Evolutionary conservation across 352 stramenopile species (phyloP), one percentile per base, ranked within the genome.

Genomic region (Globisporangium parvum): DNA sequence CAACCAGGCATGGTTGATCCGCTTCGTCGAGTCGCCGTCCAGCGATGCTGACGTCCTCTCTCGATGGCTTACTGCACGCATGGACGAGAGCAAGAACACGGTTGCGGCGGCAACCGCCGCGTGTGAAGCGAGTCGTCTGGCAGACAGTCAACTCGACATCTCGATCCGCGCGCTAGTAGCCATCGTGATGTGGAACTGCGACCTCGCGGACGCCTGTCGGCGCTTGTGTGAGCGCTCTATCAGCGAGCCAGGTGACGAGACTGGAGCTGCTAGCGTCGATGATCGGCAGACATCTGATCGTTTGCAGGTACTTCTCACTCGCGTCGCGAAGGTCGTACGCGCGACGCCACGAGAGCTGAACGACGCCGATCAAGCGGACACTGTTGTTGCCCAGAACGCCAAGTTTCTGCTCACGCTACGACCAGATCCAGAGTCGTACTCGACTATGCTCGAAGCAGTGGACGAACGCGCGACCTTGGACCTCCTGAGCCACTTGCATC

Each of bases 401-500:
- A 47, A 14, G 14, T 51, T 57, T 26, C 44, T 63, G 24, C 51
- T 63, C 10, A 47, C 39, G 17, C 51, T 63, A 12, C 49, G 23
- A 45, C 50, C 57, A 5, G 39, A 24, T 12, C 24, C 49, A 5
- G 15, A 12, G 9, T 17, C 42, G 31, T 59, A 49, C n/a, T 51
- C 23, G 33, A 2, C 10, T 20, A 12, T 31, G 37, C 10, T 31
- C 41, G 40, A 14, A 8, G 39, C 33, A 17, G 31, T 42, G 28
- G 21, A 17, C 26, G n/a, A 49, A 28, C 41, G 41, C 20, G 26
- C 44, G 8, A 31, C 6, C 14, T 10, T 52, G 15, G 26, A 37
- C 8, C 10, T 58, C 6, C 20, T 37, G 26, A n/a, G 46, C 18
- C 44, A 53, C 9, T 35, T 78, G 26, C 23, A 67, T 20, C 40